A percentile compares a stretch with the other conserved stretches of the same genome.
Evolutionary conservation across 176 grass and related monocot genomes (phyloP).

Genomic region (Triticum turgidum): DNA sequence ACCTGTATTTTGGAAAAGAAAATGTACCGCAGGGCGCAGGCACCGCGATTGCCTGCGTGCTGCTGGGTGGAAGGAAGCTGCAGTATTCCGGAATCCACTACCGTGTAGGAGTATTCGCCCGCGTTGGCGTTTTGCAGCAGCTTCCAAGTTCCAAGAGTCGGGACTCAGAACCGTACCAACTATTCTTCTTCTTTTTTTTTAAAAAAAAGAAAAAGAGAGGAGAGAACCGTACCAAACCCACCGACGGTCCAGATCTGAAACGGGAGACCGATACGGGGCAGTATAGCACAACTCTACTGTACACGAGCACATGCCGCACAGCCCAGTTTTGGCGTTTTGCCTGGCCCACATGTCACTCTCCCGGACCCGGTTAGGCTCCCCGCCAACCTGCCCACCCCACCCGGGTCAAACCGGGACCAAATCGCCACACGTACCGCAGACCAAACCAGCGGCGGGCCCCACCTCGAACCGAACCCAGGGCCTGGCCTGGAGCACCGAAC

Average conservation of each 20-base stretch:
- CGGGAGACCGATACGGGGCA: background rate
- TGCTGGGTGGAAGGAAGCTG: background rate
- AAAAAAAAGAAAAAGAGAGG: no score
- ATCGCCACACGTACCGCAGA: background rate
- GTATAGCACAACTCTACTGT: background rate
- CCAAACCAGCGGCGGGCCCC: no score
- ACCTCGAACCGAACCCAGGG: no score
- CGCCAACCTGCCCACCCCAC: slow-evolving; percentile 26
- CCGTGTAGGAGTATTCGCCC: background rate
- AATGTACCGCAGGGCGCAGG: no score
- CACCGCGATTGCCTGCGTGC: background rate
- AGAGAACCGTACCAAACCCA: background rate
- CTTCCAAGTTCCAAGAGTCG: background rate
- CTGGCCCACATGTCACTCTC: slow-evolving; percentile 21
- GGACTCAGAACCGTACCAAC: background rate
- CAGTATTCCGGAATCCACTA: background rate
- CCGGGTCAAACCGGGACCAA: slow-evolving; percentile 19
- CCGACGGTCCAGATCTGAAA: slow-evolving; percentile 25
- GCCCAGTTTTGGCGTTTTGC: background rate
- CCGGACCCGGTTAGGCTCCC: slow-evolving; percentile 21
- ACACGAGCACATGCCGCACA: background rate
- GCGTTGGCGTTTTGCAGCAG: background rate
- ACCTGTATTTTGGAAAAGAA: no score
- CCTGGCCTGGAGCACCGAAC: no score
- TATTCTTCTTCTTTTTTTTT: no score